phyloP scores from a whole-genome alignment of 164 flowering plant species.

The Taxillus chinensis region DNA sequence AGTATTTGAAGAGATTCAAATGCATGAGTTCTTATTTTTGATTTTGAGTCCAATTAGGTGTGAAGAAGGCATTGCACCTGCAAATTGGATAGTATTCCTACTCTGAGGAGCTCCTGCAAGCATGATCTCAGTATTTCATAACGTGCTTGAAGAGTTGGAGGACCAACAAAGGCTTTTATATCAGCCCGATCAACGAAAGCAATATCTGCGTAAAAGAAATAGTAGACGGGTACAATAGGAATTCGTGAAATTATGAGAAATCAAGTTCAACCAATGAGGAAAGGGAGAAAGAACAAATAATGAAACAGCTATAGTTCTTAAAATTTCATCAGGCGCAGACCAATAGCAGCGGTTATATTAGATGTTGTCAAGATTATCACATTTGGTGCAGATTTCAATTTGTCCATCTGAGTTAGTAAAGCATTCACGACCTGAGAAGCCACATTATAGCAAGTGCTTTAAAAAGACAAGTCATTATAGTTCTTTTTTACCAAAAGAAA shows the following conservation, averaged over 20 bases:
- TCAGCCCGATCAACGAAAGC: constrained; percentile 99
- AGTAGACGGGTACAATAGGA: constrained; percentile 4
- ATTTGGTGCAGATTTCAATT: constrained; percentile 84
- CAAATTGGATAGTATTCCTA: constrained; percentile 44
- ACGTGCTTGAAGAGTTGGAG: constrained; percentile 95
- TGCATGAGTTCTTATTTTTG: too few species aligned
- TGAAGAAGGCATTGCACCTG: constrained; percentile 24
- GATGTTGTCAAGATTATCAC: constrained; percentile 92
- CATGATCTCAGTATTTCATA: constrained; percentile 91
- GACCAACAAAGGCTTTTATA: constrained; percentile 96
- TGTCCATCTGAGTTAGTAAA: constrained; percentile 90
- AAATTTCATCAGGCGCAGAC: constrained; percentile 24
- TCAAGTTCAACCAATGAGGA: too few species aligned
- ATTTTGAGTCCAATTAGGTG: not conserved
- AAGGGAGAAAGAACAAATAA: too few species aligned
- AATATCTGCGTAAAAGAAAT: constrained; percentile 56
- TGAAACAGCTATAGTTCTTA: too few species aligned
- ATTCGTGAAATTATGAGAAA: too few species aligned
- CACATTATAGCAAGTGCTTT: constrained; percentile 10
- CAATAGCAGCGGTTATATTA: constrained; percentile 95
- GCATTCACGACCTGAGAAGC: constrained; percentile 89
- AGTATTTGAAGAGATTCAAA: too few species aligned
- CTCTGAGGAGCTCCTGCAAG: constrained; percentile 71
- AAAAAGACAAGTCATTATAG: too few species aligned
- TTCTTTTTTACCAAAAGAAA: too few species aligned